Evolutionary conservation across 202 grass and related monocot genomes (phyloP).

Genomic region (Brachypodium distachyon): DNA sequence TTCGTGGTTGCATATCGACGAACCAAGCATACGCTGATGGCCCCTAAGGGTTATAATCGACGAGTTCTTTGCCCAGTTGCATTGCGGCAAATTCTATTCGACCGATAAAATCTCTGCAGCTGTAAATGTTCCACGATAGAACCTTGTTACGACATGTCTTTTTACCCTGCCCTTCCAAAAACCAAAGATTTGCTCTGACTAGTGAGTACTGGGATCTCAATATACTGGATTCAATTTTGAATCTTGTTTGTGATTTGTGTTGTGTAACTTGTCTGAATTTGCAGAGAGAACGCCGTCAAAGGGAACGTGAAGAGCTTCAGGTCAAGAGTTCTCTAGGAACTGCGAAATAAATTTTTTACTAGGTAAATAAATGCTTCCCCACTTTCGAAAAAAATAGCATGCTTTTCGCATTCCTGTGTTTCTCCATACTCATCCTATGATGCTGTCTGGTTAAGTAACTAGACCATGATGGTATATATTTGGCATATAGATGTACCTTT

Average conservation of each 20-base stretch:
- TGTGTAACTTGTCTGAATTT: not conserved
- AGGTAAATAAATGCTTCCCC: not conserved
- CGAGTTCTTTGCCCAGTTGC: not conserved
- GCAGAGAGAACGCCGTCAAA: conserved; percentile 40
- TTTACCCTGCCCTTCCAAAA: not conserved
- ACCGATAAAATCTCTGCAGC: not conserved
- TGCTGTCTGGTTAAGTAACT: not conserved
- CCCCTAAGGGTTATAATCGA: not conserved
- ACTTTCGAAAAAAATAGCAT: not conserved
- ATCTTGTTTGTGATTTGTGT: not conserved
- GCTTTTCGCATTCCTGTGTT: not conserved
- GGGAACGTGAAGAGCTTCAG: conserved; percentile 27
- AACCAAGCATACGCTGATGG: not conserved
- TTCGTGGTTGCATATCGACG: not conserved
- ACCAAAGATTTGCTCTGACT: not conserved
- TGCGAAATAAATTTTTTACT: conserved; percentile 10
- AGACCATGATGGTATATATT: not conserved
- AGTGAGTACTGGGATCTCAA: not conserved
- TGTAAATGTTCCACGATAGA: not conserved
- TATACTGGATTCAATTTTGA: not conserved
- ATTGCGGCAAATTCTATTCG: not conserved
- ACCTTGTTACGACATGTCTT: not conserved
- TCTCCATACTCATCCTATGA: not conserved
- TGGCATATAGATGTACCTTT: not conserved
- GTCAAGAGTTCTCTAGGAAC: conserved; percentile 13